A percentile compares a stretch with the other conserved stretches of the same genome.
These are phyloP conservation scores for Naegleria gruberi DNA, from an alignment of 208 protist genomes.

Conservation along the genomic window DNA sequence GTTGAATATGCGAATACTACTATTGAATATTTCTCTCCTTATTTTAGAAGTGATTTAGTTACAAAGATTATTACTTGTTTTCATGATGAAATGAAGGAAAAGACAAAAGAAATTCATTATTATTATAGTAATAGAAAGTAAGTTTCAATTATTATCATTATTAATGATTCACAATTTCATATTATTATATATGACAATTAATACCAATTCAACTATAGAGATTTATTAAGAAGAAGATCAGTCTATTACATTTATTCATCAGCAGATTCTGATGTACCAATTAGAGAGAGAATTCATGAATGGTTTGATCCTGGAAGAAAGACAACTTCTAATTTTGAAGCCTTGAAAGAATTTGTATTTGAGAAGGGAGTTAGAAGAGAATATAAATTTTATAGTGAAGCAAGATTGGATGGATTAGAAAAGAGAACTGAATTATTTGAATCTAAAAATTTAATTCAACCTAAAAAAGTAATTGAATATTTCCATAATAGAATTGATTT, in stretches of 20 bases:
- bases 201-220: background rate
- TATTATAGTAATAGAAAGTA: background rate
- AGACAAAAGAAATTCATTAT: background rate
- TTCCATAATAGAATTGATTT: background rate
- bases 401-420: slow-evolving; percentile 3
- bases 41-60: background rate
- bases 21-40: background rate
- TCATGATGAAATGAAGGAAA: background rate
- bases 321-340: background rate
- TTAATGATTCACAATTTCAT: too few species aligned
- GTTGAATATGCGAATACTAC: slow-evolving; percentile 62
- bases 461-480: background rate
- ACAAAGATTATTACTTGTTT: background rate
- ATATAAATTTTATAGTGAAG: slow-evolving; percentile 8
- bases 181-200: too few species aligned
- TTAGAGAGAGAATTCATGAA: background rate
- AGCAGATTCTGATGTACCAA: background rate
- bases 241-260: background rate
- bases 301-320: slow-evolving; percentile 21
- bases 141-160: background rate
- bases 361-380: background rate
- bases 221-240: background rate
- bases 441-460: background rate
- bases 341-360: background rate
- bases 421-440: background rate